A percentile compares a stretch with the other conserved stretches of the same genome.
phyloP scores from a whole-genome alignment of 148 eudicot species.

The Agrostemma githago region DNA sequence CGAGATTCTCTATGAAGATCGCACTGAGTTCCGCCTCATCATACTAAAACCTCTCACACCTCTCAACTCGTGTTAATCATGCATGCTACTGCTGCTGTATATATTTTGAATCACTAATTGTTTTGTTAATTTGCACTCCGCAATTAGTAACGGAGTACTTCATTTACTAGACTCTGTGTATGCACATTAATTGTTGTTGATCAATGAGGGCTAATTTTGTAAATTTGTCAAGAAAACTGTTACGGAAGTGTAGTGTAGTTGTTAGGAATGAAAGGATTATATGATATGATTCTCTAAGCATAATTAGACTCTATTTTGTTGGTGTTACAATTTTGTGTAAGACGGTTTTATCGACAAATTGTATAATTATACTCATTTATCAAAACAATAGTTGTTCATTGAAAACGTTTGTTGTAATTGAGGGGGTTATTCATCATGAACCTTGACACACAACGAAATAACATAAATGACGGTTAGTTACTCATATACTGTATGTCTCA shows the following conservation, averaged over 20 bases:
- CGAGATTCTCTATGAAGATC: neutral
- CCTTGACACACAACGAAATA: too few species aligned
- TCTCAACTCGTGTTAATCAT: neutral
- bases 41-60: neutral
- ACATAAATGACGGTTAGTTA: too few species aligned
- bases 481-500: too few species aligned
- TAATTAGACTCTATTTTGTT: too few species aligned
- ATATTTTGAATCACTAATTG: neutral
- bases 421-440: too few species aligned
- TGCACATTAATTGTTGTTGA: neutral
- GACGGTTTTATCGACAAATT: too few species aligned
- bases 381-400: too few species aligned
- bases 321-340: too few species aligned
- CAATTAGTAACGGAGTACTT: neutral
- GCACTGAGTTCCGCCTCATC: neutral
- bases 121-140: neutral
- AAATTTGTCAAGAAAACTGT: neutral
- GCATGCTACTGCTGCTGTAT: neutral
- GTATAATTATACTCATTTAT: too few species aligned
- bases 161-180: neutral
- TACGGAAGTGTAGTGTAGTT: neutral
- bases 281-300: too few species aligned
- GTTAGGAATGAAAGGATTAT: too few species aligned
- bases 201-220: neutral
- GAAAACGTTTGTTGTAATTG: too few species aligned